Base-by-base conservation (phyloP, 148 eudicot species). In the Diospyros kaki region DNA sequence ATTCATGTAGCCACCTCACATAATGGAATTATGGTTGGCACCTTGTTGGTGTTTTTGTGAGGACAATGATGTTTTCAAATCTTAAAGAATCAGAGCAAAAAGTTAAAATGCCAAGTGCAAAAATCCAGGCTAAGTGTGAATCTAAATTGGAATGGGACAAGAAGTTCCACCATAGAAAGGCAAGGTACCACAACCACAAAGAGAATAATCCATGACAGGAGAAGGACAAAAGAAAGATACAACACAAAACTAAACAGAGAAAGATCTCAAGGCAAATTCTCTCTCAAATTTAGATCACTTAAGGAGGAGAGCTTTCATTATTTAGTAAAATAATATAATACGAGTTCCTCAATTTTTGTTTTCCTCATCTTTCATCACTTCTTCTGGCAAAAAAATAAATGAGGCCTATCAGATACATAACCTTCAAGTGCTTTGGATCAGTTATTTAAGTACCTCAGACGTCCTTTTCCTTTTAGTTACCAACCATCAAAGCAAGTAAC, bases 361-460 rank as follows among this genome's bases (percentile, higher is more conserved):
- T 55, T 41, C 58, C 54, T 43, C 58, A 28, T 15, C 28, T 73
- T 73, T 46, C 15, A 5, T 60, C 42, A 45, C 18, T 38, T 73
- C 60, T 45, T 9, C 38, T 28, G 68, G 58, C 13, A 46, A 73
- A 7, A 73, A 61, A 73, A 58, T 28, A 73, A 43, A 55, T 58
- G 62, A 45, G 75, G 62, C 46, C 38, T 60, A 46, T 59, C 44
- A 6, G 7, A 39, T 18, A 11, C 10, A 18, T 72, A 13, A 50
- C 13, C 5, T 50, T 73, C 64, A 45, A 58, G 55, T 1, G 2
- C 68, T 50, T 73, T 38, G 61, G 45, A 45, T n/a, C 66, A 9
- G 60, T n/a, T 62, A 44, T 46, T 71, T 61, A 54, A 54, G 38
- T 7, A 64, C 54, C 56, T 53, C 64, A 77, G 64, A 62, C 54